A percentile compares a stretch with the other conserved stretches of the same genome.
Evolutionary conservation across 2,329 filamentous ascomycete genomes (phyloP).

Genomic region (Huntiella bhutanensis): DNA sequence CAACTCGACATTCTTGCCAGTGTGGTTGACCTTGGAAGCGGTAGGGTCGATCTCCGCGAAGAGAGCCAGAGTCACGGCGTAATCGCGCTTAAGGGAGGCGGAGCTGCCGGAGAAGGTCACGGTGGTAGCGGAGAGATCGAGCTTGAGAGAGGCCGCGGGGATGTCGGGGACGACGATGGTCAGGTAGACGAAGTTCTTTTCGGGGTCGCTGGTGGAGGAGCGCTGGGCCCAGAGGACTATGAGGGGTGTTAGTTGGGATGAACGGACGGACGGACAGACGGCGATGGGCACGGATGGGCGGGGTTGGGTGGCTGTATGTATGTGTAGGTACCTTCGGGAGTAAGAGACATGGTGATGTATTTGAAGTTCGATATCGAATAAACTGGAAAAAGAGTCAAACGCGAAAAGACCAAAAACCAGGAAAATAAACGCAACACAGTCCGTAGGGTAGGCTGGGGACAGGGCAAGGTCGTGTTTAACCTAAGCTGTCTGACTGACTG

Average conservation of each 20-base stretch:
- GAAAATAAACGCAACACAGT: too few relatives aligned
- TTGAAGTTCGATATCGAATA: neutral
- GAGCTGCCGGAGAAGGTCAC: constrained; percentile 72
- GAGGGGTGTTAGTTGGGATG: constrained; percentile 4
- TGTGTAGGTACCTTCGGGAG: constrained; percentile 21
- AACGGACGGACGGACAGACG: neutral
- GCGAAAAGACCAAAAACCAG: constrained; percentile 9
- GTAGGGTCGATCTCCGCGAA: constrained; percentile 77
- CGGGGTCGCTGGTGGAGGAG: constrained; percentile 58
- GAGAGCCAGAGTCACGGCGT: constrained; percentile 72
- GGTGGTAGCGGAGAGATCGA: constrained; percentile 60
- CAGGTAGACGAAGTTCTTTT: constrained; percentile 90
- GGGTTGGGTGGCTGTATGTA: neutral
- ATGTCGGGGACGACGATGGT: constrained; percentile 83
- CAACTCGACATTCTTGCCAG: constrained; percentile 68
- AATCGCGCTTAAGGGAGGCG: constrained; percentile 67
- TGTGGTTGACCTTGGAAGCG: constrained; percentile 76
- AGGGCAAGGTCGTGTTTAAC: too few relatives aligned
- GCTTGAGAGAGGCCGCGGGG: constrained; percentile 51
- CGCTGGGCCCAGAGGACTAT: constrained; percentile 96
- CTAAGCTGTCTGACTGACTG: too few relatives aligned
- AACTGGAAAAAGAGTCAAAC: constrained; percentile 11
- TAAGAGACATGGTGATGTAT: constrained; percentile 12
- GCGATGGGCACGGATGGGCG: neutral
- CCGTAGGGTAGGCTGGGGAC: too few relatives aligned